phyloP scores from a whole-genome alignment of 1,284 basidiomycete genomes.

The Phylloboletellus chloephorus region DNA sequence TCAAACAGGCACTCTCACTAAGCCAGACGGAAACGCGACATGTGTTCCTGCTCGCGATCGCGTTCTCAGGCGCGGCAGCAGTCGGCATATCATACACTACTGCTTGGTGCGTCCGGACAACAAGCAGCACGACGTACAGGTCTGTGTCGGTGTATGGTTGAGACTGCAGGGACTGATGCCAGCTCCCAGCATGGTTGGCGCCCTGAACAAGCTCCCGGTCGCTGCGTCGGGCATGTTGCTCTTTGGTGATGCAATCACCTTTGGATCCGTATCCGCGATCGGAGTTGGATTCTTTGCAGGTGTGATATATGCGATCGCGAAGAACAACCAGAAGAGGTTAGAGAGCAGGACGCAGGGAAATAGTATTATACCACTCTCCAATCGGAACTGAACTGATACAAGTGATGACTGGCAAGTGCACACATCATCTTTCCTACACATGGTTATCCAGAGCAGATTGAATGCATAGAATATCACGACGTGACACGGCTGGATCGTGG shows the following conservation, averaged over 20 bases:
- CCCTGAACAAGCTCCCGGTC: slow-evolving; percentile 96
- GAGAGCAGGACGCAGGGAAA: slow-evolving; percentile 47
- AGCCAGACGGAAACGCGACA: slow-evolving; percentile 82
- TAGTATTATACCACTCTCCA: slow-evolving; percentile 54
- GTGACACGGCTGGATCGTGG: not conserved
- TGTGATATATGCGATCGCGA: slow-evolving; percentile 83
- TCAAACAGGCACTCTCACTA: slow-evolving; percentile 9
- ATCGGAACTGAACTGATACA: slow-evolving; percentile 45
- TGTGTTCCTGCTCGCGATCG: slow-evolving; percentile 83
- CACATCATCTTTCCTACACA: not conserved
- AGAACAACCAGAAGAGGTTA: slow-evolving; percentile 78
- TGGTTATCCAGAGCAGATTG: slow-evolving; percentile 4
- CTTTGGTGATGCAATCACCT: slow-evolving; percentile 85
- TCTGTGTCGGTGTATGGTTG: slow-evolving; percentile 28
- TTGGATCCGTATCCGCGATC: slow-evolving; percentile 87
- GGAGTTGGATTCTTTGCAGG: slow-evolving; percentile 90
- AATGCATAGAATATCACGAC: not conserved
- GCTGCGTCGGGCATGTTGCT: slow-evolving; percentile 95
- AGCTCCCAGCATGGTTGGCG: slow-evolving; percentile 88
- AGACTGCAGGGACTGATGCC: slow-evolving; percentile 6
- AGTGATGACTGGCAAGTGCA: slow-evolving; percentile 7
- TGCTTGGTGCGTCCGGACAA: slow-evolving; percentile 96
- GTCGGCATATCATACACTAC: slow-evolving; percentile 98
- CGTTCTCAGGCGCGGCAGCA: slow-evolving; percentile 93
- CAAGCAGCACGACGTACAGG: slow-evolving; percentile 97